A percentile compares a stretch with the other conserved stretches of the same genome.
Evolutionary conservation across 2,329 filamentous ascomycete genomes (phyloP).

Genomic region (Fusarium falciforme): DNA sequence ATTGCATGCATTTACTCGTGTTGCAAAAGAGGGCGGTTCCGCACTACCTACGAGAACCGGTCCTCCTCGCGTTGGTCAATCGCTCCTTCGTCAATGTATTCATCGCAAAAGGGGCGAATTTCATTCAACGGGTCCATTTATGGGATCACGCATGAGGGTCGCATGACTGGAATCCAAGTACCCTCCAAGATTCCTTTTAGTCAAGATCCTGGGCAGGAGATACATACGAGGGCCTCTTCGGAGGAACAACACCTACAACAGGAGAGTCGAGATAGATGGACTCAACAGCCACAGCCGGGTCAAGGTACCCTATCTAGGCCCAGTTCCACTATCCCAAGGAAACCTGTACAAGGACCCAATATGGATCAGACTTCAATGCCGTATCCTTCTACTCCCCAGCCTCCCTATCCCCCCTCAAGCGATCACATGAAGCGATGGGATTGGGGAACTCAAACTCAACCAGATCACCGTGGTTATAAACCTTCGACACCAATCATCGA

Average conservation of each 20-base stretch:
- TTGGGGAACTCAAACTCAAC: background rate
- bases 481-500: background rate
- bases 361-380: background rate
- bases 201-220: background rate
- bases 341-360: background rate
- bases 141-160: background rate
- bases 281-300: background rate
- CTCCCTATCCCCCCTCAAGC: background rate
- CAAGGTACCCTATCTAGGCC: background rate
- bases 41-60: background rate
- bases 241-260: background rate
- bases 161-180: background rate
- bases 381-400: background rate
- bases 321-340: background rate
- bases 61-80: background rate
- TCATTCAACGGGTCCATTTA: background rate
- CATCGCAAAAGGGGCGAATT: background rate
- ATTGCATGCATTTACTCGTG: background rate
- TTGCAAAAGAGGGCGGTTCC: background rate
- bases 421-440: background rate
- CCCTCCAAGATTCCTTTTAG: background rate
- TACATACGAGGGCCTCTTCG: background rate
- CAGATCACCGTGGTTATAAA: background rate
- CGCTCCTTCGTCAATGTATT: background rate
- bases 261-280: background rate